Conservation (phyloP, 2,329 filamentous ascomycete species). For the Verruconis gallopava region DNA sequence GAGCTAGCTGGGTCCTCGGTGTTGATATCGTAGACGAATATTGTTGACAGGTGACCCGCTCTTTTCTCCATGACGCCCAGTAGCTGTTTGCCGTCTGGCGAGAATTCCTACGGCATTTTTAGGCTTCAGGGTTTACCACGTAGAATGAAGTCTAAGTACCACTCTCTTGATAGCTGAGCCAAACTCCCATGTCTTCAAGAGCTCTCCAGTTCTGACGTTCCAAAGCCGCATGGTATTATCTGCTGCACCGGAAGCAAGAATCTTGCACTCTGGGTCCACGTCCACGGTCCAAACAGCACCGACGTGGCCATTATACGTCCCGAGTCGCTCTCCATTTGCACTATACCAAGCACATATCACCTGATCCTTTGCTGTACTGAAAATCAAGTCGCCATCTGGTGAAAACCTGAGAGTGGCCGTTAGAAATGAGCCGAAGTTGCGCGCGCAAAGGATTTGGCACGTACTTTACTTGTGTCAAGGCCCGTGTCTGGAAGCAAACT, state of each 20-base stretch:
- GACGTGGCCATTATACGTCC: constrained; percentile 92
- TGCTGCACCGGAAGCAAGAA: constrained; percentile 89
- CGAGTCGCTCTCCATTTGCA: constrained; percentile 94
- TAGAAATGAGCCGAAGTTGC: too few species aligned
- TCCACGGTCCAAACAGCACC: constrained; percentile 99
- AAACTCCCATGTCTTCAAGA: constrained; percentile 96
- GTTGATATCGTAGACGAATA: constrained; percentile 83
- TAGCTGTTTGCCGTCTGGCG: constrained; percentile 78
- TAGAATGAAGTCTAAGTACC: constrained; percentile 10
- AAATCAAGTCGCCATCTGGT: constrained; percentile 89
- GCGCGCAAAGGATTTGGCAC: constrained; percentile 14
- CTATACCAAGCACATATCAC: constrained; percentile 94
- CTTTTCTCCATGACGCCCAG: constrained; percentile 97
- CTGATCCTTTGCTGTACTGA: constrained; percentile 93
- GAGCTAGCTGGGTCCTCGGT: constrained; percentile 74
- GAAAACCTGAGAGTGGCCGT: constrained; percentile 64
- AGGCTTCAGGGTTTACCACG: not conserved
- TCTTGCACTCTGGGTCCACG: constrained; percentile 78
- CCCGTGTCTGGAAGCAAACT: constrained; percentile 58
- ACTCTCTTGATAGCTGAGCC: constrained; percentile 93
- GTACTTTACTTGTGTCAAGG: constrained; percentile 86
- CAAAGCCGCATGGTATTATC: constrained; percentile 97
- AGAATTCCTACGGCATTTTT: constrained; percentile 55
- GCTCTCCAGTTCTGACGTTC: constrained; percentile 86
- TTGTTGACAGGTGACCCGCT: constrained; percentile 89